These are phyloP conservation scores for Botrytis cinerea DNA, from an alignment of 2,329 filamentous ascomycete species.

Conservation along the genomic window DNA sequence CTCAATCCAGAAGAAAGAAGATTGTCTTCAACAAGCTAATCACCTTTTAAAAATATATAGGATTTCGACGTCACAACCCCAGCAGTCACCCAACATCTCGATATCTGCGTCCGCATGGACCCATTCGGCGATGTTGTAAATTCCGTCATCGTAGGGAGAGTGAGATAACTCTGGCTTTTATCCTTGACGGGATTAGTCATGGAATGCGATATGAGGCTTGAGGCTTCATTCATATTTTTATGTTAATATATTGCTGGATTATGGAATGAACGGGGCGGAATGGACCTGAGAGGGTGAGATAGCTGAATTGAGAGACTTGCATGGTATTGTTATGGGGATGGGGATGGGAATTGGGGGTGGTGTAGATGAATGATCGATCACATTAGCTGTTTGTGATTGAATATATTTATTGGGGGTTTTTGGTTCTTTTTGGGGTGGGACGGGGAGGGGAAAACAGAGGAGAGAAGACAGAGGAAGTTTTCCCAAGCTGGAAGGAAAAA, in stretches of 20 bases:
- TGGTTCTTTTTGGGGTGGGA: background rate
- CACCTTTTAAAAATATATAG: conserved; percentile 23
- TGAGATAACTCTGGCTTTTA: conserved; percentile 18
- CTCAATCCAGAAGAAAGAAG: background rate
- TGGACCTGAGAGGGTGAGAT: background rate
- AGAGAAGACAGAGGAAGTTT: too few species aligned
- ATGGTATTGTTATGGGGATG: background rate
- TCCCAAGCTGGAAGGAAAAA: background rate
- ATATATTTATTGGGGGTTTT: background rate
- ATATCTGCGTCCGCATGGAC: conserved; percentile 49
- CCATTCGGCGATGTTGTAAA: conserved; percentile 54
- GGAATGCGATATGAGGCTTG: background rate
- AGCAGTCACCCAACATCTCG: conserved; percentile 42
- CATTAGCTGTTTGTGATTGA: background rate
- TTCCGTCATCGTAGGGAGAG: conserved; percentile 47
- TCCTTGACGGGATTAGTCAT: background rate
- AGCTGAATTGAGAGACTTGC: background rate
- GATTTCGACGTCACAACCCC: conserved; percentile 46
- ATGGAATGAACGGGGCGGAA: background rate
- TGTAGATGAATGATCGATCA: background rate
- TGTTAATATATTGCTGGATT: background rate
- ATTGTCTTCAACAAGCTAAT: too few species aligned
- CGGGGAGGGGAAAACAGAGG: too few species aligned
- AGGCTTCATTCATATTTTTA: background rate
- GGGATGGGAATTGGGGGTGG: background rate